Conservation (phyloP, 768 basidiomycete genomes). For the Filobasidium wieringae region DNA sequence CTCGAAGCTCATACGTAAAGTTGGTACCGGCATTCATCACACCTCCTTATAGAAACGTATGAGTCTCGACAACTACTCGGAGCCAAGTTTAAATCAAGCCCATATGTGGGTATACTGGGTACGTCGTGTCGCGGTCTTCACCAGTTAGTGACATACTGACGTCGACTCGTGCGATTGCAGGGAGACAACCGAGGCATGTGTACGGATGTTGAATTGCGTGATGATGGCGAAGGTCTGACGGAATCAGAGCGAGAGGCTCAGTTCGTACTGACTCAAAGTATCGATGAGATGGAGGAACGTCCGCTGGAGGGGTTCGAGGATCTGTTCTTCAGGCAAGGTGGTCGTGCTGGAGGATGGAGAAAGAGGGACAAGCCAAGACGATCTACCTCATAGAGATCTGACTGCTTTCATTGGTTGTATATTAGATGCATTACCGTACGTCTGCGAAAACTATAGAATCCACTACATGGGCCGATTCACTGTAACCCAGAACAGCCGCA, state of each 20-base stretch:
- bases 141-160: neutral
- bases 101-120: slow-evolving; percentile 27
- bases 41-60: slow-evolving; percentile 27
- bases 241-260: slow-evolving; percentile 7
- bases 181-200: slow-evolving; percentile 28
- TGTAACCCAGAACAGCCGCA: slow-evolving; percentile 71
- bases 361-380: neutral
- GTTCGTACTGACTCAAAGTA: slow-evolving; percentile 9
- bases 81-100: slow-evolving; percentile 26
- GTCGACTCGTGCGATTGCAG: neutral
- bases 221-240: slow-evolving; percentile 12
- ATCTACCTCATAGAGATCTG: no score
- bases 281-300: slow-evolving; percentile 21
- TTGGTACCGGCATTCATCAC: no score
- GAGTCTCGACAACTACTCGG: slow-evolving; percentile 16
- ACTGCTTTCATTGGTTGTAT: no score
- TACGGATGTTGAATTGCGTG: slow-evolving; percentile 27
- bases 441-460: slow-evolving; percentile 70
- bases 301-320: slow-evolving; percentile 30
- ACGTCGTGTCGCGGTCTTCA: neutral
- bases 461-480: slow-evolving; percentile 92
- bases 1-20: no score
- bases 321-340: slow-evolving; percentile 27
- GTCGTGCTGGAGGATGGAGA: slow-evolving; percentile 31
- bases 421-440: no score